Evolutionary conservation across 306 rosid species (phyloP), one percentile per base, ranked within the genome.

Genomic region (Notholithocarpus densiflorus): DNA sequence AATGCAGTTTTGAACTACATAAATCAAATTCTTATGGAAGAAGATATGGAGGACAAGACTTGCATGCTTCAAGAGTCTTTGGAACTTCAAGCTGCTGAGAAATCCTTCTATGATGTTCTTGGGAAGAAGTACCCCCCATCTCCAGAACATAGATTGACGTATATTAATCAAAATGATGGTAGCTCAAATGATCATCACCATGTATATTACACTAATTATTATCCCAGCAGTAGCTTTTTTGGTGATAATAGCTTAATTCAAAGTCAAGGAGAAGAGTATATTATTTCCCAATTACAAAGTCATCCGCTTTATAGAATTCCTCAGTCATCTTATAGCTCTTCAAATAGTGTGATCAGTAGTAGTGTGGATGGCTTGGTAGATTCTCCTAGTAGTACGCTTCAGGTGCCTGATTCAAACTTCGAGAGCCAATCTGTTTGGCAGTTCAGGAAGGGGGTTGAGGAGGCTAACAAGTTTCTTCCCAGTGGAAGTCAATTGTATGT

Each of bases 11-110:
- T 96, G 88, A 77, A 79, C 10, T 96, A 88, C 85, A 96, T 96
- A 64, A 91, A 71, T 86, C 96, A 91, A 87, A 96, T 93, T 76
- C 99, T 96, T 20, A 96, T 96, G 99, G 98, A 96, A 76, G 98
- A 93, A 83, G 99, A 93, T 75, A 80, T 91, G 89, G 99, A 93
- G 79, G 99, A 91, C 56, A 93, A 87, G 87, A 84, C 90, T 48
- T 89, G 96, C 76, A 90, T 89, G 94, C 91, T 88, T 78, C 94
- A 93, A 78, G 97, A 91, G 81, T 95, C 99, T 78, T 83, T 93
- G 82, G 98, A 93, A 84, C 96, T 95, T 88, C 96, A 93, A 73
- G 92, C 90, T 19, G 98, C 99, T 2, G 99, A 93, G 88, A 91
- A 87, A 85, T 81, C 98, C 2, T 89, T 96, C 68, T 96, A 96